These are phyloP conservation scores for Auricularia sp. DNA, from an alignment of 768 basidiomycete species.

Conservation along the genomic window DNA sequence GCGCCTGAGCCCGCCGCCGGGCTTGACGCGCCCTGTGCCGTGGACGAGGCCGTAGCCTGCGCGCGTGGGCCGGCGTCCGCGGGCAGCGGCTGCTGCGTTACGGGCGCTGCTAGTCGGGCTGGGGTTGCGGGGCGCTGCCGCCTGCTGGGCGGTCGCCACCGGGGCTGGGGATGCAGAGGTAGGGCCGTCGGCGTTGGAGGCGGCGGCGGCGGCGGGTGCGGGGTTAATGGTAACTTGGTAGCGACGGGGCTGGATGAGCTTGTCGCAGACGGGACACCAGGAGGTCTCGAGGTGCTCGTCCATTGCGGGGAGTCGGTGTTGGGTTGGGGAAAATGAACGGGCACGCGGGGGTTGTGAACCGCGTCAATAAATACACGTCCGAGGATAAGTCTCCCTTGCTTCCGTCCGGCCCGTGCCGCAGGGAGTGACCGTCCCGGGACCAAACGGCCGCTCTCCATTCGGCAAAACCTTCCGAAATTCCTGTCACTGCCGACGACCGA, in stretches of 20 bases:
- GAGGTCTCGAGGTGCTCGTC: conserved; percentile 48
- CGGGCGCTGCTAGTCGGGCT: conserved; percentile 17
- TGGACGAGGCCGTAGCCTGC: conserved; percentile 40
- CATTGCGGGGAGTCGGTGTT: conserved; percentile 11
- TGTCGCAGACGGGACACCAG: conserved; percentile 75
- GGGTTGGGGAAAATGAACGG: background rate
- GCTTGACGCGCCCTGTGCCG: conserved; percentile 55
- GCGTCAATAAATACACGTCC: background rate
- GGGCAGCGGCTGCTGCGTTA: conserved; percentile 25
- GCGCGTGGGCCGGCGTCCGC: conserved; percentile 26
- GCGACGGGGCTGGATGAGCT: conserved; percentile 74
- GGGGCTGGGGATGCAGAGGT: background rate
- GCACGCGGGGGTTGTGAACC: background rate
- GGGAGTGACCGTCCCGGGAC: background rate
- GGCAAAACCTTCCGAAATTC: no score
- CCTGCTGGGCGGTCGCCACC: conserved; percentile 10
- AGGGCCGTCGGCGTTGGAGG: background rate
- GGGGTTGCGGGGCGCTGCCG: conserved; percentile 12
- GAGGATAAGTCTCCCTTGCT: background rate
- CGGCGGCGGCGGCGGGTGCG: no score
- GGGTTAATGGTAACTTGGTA: conserved; percentile 29
- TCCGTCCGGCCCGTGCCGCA: background rate
- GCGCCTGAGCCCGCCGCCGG: conserved; percentile 30
- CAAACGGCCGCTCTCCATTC: no score
- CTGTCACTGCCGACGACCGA: no score